Percentiles rank a stretch among this genome's conserved stretches.
These are phyloP conservation scores for Gracilaria gracilis DNA, from an alignment of 23 red algal genomes.

Conservation along the genomic window DNA sequence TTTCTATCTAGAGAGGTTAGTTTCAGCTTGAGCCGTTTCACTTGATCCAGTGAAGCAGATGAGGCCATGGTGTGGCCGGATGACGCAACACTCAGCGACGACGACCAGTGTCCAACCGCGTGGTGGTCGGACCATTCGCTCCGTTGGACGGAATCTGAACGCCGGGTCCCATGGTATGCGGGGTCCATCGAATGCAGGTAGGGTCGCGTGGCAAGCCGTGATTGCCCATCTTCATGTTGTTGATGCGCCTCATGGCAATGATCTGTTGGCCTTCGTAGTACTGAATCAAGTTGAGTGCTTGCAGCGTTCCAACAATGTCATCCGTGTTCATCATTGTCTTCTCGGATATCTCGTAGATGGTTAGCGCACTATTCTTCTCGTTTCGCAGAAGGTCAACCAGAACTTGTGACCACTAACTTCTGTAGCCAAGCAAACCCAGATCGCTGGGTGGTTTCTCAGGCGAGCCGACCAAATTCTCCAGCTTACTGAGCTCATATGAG, in stretches of 20 bases:
- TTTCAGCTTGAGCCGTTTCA: no score
- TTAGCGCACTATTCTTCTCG: conserved; percentile 70
- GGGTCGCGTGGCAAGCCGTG: conserved; percentile 91
- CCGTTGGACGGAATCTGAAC: conserved; percentile 50
- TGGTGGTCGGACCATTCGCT: conserved; percentile 1
- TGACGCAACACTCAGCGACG: neutral
- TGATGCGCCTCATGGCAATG: conserved; percentile 89
- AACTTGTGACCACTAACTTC: conserved; percentile 97
- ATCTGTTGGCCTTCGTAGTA: conserved; percentile 99
- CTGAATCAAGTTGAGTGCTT: conserved; percentile 94
- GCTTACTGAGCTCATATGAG: conserved; percentile 94
- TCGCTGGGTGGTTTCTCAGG: conserved; percentile 98
- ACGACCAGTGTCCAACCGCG: conserved; percentile 22
- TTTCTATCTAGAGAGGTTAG: no score
- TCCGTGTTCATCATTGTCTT: conserved; percentile 99
- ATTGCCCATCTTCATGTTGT: conserved; percentile 90
- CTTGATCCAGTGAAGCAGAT: no score
- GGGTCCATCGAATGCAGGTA: conserved; percentile 85
- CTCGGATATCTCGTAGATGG: conserved; percentile 86
- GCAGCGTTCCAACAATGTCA: conserved; percentile 96
- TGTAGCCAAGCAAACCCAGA: conserved; percentile 95
- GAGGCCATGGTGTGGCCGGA: neutral
- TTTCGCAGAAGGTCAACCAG: conserved; percentile 91
- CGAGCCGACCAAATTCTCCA: conserved; percentile 89
- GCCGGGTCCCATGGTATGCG: conserved; percentile 66